Base-by-base conservation (phyloP, 352 stramenopile genomes). In the Phytopythium montanum region DNA sequence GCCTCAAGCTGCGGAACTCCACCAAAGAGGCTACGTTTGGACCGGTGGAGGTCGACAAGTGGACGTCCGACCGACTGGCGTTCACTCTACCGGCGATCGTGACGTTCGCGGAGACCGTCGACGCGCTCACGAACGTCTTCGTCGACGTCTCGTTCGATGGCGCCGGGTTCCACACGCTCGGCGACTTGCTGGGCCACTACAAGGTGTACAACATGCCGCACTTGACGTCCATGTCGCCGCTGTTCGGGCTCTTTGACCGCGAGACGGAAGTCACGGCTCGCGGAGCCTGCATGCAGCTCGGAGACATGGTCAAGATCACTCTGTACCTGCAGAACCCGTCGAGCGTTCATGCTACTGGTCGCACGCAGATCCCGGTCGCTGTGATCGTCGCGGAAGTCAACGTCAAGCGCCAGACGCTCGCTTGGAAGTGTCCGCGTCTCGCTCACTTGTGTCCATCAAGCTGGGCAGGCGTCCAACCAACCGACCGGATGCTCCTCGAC, bases 91-190 rank as follows among this genome's bases (percentile, higher is more conserved):
- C 79, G 2, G 62, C 79, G 4, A 61, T 89, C 1, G 63, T 41
- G 25, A 56, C 58, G 19, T 69, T 72, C 4, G 54, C 85, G 3
- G 53, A 67, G 16, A 79, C 55, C 18, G 42, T 87, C 3, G 46
- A 72, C 0, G 46, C 33, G 7, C 51, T 91, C 10, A 69, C 60
- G 31, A 71, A 62, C 10, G 67, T 59, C 3, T 57, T 61, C 16
- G 29, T 91, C 19, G 79, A 89, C 2, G 5, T 89, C 1, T 88
- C 81, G 0, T 89, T 91, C 49, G 79, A 91, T 56, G 50, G 51
- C 6, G 46, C 56, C 14, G 67, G 74, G 46, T 91, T 87, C 53
- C 69, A 87, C 48, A 52, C 59, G 1, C 59, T 78, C 12, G 77
- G 81, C 3, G 66, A 87, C 28, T 56, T 91, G 3, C 59, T 82